Evolutionary conservation across 331 rosid genomes (phyloP).

Genomic region (Pyrus hybrid): DNA sequence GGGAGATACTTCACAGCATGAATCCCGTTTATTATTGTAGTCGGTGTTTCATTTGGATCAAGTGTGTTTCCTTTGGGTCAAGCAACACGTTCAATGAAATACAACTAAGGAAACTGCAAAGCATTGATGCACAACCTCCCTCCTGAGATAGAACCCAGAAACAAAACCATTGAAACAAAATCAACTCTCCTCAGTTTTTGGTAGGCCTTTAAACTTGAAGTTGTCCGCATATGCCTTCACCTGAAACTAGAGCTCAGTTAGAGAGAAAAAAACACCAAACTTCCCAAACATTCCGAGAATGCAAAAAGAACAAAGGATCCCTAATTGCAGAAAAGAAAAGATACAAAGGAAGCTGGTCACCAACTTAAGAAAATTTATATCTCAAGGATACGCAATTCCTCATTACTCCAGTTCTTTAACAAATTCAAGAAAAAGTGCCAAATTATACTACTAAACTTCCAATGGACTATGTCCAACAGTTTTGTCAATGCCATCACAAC

Average conservation of each 20-base stretch:
- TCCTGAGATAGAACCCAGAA: conserved; percentile 16
- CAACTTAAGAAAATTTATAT: background rate
- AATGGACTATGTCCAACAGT: background rate
- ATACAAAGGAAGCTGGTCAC: too few species aligned
- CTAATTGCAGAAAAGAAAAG: too few species aligned
- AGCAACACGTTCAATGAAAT: conserved; percentile 12
- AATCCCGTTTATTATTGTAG: conserved; percentile 41
- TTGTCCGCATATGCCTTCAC: conserved; percentile 81
- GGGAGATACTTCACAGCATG: conserved; percentile 7
- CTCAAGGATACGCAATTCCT: background rate
- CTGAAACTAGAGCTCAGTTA: conserved; percentile 27
- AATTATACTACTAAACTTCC: background rate
- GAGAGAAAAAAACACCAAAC: too few species aligned
- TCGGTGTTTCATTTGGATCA: conserved; percentile 12
- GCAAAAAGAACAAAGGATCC: too few species aligned
- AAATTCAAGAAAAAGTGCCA: too few species aligned
- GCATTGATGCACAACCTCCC: conserved; percentile 17
- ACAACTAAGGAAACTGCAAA: conserved; percentile 14
- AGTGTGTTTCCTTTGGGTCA: background rate
- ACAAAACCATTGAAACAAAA: conserved; percentile 14
- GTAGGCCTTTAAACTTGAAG: conserved; percentile 90
- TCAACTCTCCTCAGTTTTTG: conserved; percentile 40
- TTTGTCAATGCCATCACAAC: too few species aligned
- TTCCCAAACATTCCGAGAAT: too few species aligned
- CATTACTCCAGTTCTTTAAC: background rate